Evolutionary conservation across 108 stramenopile species (phyloP).

Genomic region (Parietichytrium sp.): DNA sequence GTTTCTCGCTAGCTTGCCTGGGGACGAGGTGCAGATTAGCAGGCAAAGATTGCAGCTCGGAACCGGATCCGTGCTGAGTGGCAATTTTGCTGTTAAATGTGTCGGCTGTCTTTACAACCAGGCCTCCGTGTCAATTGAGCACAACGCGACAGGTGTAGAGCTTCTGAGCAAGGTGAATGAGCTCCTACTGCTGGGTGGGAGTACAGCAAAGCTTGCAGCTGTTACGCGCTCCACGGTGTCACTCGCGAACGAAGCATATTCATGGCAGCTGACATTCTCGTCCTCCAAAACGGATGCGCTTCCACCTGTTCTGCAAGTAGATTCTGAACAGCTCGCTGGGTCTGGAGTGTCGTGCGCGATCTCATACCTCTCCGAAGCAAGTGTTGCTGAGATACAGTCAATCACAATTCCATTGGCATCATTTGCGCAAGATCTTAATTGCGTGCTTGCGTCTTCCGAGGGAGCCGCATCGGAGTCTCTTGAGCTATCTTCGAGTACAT

Average conservation of each 20-base stretch:
- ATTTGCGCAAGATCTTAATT: too few relatives aligned
- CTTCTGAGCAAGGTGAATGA: background rate
- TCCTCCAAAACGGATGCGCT: background rate
- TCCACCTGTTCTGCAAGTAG: background rate
- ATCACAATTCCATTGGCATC: background rate
- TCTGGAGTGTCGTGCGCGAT: background rate
- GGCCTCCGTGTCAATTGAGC: background rate
- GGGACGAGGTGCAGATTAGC: background rate
- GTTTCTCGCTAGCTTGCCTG: background rate
- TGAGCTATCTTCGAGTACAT: too few relatives aligned
- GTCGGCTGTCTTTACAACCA: background rate
- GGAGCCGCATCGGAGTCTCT: too few relatives aligned
- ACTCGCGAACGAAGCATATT: background rate
- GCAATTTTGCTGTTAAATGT: background rate
- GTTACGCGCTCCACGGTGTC: background rate
- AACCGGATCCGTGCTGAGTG: background rate
- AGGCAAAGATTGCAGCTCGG: background rate
- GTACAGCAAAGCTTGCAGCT: background rate
- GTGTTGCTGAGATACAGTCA: background rate
- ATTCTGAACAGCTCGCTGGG: background rate
- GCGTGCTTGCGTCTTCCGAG: too few relatives aligned
- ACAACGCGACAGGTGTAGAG: background rate
- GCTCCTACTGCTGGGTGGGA: background rate
- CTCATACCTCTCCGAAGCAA: background rate
- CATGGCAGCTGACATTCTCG: conserved; percentile 9